Percentiles rank a stretch among this genome's conserved stretches.
Conservation (phyloP, 345 rosid species). For the Camelina laxa region DNA sequence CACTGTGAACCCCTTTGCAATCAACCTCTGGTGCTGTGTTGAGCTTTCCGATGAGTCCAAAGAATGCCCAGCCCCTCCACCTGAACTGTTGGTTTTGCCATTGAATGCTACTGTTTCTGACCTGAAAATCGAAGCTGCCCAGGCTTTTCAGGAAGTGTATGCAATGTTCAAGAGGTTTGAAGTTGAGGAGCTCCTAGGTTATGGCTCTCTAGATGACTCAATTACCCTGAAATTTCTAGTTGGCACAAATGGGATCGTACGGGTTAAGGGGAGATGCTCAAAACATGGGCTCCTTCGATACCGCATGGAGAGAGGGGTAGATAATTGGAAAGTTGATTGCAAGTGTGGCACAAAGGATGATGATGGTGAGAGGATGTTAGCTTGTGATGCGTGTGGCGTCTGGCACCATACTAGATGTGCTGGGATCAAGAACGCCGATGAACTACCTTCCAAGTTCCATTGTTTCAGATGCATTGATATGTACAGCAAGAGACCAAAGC, state of each 20-base stretch:
- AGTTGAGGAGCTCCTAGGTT: constrained; percentile 56
- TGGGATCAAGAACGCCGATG: constrained; percentile 59
- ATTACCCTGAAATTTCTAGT: constrained; percentile 56
- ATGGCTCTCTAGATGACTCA: constrained; percentile 53
- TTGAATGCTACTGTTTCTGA: constrained; percentile 57
- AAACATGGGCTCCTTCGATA: constrained; percentile 57
- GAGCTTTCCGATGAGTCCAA: constrained; percentile 58
- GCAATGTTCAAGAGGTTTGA: constrained; percentile 68
- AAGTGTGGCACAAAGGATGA: constrained; percentile 72
- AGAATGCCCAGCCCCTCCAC: constrained; percentile 58
- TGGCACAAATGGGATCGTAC: constrained; percentile 52
- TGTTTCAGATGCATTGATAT: constrained; percentile 49
- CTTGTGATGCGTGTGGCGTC: constrained; percentile 67
- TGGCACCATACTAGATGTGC: constrained; percentile 84
- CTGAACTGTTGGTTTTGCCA: constrained; percentile 61
- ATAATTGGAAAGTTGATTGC: constrained; percentile 73
- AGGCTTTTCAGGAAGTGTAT: constrained; percentile 68
- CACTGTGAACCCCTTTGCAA: constrained; percentile 37
- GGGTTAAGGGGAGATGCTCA: constrained; percentile 55
- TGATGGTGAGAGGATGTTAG: constrained; percentile 80
- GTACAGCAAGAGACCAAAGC: constrained; percentile 37
- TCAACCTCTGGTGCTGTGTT: constrained; percentile 53
- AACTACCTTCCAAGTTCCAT: constrained; percentile 52
- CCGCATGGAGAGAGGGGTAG: constrained; percentile 70
- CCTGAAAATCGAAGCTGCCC: constrained; percentile 60